Base-by-base conservation (phyloP, 345 rosid species). In the Punica granatum region DNA sequence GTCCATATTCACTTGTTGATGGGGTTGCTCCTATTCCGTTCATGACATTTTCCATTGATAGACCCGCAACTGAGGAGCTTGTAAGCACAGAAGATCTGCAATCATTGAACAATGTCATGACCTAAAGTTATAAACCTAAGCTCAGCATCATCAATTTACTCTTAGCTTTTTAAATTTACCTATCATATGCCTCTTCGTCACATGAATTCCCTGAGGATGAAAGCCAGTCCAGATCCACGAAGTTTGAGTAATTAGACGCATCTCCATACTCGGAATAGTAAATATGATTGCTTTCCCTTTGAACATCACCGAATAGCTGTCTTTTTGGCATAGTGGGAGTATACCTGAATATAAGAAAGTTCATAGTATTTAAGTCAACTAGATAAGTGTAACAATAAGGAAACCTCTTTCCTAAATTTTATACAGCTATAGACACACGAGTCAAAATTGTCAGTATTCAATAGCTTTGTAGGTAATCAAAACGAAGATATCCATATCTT, bases 201-300 rank as follows among this genome's bases (percentile, higher is more conserved):
- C 89, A 90, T 66, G 95, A 89, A 74, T 86, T 92, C 69, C 89
- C 98, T 1, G 97, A 88, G 34, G 98, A 95, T 6, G 98, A 95
- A 37, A 95, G 85, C 94, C 96, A 85, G 72, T 92, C 98, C 42
- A 92, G 71, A 77, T 95, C 98, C 73, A 95, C 80, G 78, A 95
- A 95, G 80, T 95, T 95, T 37, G 97, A 95, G 82, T 74, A 85
- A 74, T 78, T 92, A 65, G 82, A 81, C 65, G 70, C 63, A 77
- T 83, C 96, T 64, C 86, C 86, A 56, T 84, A 81, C 69, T 88
- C 97, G 53, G 85, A 86, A 71, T 78, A 83, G 90, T 48, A 80
- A 56, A 66, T 70, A 62, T 81, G 84, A 73, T 78, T 85, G 77
- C 77, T 74, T 74, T 85, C 84, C 76, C 82, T 80, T 72, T 79